These are phyloP conservation scores for Phytophthora pistaciae DNA, from an alignment of 352 stramenopile species.

Conservation along the genomic window DNA sequence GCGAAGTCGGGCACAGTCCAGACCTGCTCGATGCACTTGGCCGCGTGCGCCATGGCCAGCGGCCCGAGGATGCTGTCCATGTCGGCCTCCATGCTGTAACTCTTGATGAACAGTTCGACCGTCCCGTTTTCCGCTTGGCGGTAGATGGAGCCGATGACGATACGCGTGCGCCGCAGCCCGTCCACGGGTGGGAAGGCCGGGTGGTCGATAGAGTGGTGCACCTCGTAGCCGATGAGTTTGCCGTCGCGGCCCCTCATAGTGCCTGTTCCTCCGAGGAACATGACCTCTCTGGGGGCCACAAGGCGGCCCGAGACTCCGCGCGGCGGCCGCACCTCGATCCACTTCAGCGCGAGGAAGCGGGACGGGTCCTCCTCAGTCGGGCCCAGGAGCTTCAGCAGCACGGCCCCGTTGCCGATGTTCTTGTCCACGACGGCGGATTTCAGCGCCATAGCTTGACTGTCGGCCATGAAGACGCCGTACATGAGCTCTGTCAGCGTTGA, in stretches of 20 bases:
- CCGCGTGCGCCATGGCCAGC: constrained; percentile 40
- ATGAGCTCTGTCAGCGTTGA: no score
- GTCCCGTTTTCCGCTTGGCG: neutral
- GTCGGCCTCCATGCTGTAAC: constrained; percentile 50
- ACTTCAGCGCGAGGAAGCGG: constrained; percentile 54
- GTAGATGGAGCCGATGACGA: constrained; percentile 46
- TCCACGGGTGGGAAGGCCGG: constrained; percentile 44
- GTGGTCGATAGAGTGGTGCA: constrained; percentile 69
- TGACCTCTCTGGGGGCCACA: constrained; percentile 48
- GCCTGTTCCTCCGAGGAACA: constrained; percentile 51
- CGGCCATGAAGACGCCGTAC: constrained; percentile 45
- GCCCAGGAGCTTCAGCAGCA: constrained; percentile 46
- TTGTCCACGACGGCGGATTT: constrained; percentile 44
- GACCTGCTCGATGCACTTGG: constrained; percentile 45
- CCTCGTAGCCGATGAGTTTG: constrained; percentile 61
- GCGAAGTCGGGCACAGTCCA: constrained; percentile 43
- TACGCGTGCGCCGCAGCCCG: constrained; percentile 37
- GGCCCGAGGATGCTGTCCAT: constrained; percentile 39
- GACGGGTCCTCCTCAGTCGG: constrained; percentile 51
- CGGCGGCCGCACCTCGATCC: constrained; percentile 41
- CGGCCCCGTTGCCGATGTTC: constrained; percentile 43
- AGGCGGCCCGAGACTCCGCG: constrained; percentile 38
- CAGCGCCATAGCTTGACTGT: constrained; percentile 39
- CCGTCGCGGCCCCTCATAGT: constrained; percentile 41
- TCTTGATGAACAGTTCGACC: constrained; percentile 40